phyloP scores from a whole-genome alignment of 768 basidiomycete species.

The Suillus hirtellus region DNA sequence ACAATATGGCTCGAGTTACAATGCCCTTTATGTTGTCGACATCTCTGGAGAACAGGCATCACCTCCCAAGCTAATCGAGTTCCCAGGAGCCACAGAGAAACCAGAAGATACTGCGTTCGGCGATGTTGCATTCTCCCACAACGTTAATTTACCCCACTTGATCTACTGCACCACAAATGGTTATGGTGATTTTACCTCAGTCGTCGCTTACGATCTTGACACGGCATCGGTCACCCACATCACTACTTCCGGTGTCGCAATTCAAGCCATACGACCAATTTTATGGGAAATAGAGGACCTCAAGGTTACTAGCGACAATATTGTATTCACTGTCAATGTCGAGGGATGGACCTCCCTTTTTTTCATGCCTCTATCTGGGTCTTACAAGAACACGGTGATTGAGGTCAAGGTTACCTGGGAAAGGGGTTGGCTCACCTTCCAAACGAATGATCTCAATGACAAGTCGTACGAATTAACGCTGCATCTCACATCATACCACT shows the following conservation, averaged over 20 bases:
- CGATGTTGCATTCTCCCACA: constrained; percentile 31
- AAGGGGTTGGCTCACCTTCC: constrained; percentile 32
- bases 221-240: constrained; percentile 35
- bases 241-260: constrained; percentile 34
- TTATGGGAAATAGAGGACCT: constrained; percentile 33
- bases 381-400: constrained; percentile 29
- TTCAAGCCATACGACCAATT: constrained; percentile 37
- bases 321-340: constrained; percentile 39
- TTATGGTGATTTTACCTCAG: constrained; percentile 39
- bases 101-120: constrained; percentile 26
- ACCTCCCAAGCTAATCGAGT: constrained; percentile 30
- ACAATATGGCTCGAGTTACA: constrained; percentile 28
- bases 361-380: constrained; percentile 32
- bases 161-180: constrained; percentile 38
- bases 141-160: constrained; percentile 30
- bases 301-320: constrained; percentile 25
- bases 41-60: constrained; percentile 29
- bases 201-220: constrained; percentile 36
- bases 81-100: constrained; percentile 37
- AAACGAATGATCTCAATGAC: constrained; percentile 35
- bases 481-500: constrained; percentile 32
- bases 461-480: constrained; percentile 35
- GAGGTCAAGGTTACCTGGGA: constrained; percentile 34
- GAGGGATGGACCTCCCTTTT: constrained; percentile 38
- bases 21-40: constrained; percentile 34